Evolutionary conservation across 2,329 filamentous ascomycete species (phyloP).

Genomic region (Penicillium sp.): DNA sequence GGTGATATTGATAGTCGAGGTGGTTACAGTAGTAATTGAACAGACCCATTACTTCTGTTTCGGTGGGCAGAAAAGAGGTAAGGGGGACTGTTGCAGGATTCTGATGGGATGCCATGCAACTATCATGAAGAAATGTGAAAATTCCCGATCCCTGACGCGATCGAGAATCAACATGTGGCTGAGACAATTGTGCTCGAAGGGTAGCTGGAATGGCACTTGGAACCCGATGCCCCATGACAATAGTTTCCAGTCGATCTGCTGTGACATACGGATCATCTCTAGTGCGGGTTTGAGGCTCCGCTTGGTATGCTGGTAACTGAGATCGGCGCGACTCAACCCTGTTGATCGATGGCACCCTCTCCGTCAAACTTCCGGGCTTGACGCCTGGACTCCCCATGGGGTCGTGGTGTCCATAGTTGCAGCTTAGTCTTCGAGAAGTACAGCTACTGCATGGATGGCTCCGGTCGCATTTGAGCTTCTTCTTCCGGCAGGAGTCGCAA

Average conservation of each 20-base stretch:
- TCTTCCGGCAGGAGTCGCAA: constrained; percentile 39
- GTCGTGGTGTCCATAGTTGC: constrained; percentile 21
- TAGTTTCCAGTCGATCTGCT: constrained; percentile 30
- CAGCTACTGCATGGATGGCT: constrained; percentile 54
- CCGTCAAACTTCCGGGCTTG: not conserved
- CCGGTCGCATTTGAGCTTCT: constrained; percentile 57
- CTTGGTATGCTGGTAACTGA: not conserved
- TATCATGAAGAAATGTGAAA: not conserved
- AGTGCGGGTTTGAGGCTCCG: not conserved
- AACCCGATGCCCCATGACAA: constrained; percentile 30
- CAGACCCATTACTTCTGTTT: constrained; percentile 29
- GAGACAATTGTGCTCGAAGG: constrained; percentile 18
- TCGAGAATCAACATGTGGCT: not conserved
- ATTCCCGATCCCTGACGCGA: not conserved
- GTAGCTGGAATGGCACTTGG: constrained; percentile 21
- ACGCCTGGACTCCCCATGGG: not conserved
- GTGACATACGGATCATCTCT: constrained; percentile 24
- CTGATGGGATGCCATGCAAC: constrained; percentile 12
- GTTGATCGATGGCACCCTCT: not conserved
- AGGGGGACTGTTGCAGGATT: constrained; percentile 24
- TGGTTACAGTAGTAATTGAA: constrained; percentile 35
- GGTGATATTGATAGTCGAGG: constrained; percentile 38
- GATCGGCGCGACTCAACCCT: not conserved
- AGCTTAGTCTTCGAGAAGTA: constrained; percentile 28
- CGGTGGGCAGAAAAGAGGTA: constrained; percentile 26